phyloP scores from a whole-genome alignment of 225 moss, liverwort and hornwort genomes.

The Ulota crispa region DNA sequence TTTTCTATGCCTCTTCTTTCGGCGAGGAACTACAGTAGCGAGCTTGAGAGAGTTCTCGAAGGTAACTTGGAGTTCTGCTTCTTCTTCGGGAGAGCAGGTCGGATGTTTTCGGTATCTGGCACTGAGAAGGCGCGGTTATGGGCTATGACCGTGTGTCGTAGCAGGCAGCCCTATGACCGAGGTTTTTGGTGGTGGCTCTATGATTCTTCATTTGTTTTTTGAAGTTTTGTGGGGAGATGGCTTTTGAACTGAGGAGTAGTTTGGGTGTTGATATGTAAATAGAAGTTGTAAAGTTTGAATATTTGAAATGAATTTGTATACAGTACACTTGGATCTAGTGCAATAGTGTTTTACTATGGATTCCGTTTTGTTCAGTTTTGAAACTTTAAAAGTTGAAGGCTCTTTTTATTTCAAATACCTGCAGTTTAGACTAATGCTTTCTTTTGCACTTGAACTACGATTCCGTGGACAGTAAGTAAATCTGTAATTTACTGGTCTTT shows the following conservation, averaged over 20 bases:
- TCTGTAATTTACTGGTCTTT: too few relatives aligned
- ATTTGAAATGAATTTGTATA: too few relatives aligned
- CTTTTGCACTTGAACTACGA: too few relatives aligned
- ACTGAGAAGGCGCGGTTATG: background rate
- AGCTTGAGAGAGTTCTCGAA: background rate
- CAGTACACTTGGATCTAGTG: too few relatives aligned
- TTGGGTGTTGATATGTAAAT: background rate
- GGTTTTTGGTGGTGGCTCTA: background rate
- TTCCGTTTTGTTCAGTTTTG: too few relatives aligned
- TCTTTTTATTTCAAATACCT: too few relatives aligned
- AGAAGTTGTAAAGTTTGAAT: background rate
- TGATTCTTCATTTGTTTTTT: background rate
- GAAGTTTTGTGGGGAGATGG: background rate
- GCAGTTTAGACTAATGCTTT: too few relatives aligned
- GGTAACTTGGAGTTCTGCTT: background rate
- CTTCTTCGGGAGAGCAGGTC: background rate
- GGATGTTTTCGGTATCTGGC: background rate
- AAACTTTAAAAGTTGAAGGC: too few relatives aligned
- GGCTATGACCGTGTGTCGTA: too few relatives aligned
- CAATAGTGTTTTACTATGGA: too few relatives aligned
- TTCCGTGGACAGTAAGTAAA: too few relatives aligned
- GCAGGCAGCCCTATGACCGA: background rate
- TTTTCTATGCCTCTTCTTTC: background rate
- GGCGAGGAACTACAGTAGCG: too few relatives aligned
- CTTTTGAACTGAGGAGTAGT: background rate